These are phyloP conservation scores for Fraxinus pennsylvanica DNA, from an alignment of 257 asterid genomes.

Conservation along the genomic window DNA sequence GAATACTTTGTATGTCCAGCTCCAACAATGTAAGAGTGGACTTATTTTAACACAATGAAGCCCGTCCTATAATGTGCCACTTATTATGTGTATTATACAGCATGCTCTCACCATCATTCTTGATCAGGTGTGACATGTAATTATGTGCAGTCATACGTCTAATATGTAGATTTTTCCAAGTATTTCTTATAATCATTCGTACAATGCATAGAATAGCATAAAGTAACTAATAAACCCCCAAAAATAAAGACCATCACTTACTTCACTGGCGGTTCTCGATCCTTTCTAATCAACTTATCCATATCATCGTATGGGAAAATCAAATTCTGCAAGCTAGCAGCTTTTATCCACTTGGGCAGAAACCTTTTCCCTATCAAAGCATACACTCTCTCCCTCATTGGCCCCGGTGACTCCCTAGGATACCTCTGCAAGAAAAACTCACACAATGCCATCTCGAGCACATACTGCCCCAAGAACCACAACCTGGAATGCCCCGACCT, in stretches of 20 bases:
- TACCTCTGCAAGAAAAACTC: conserved; percentile 93
- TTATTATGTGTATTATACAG: background rate
- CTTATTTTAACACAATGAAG: background rate
- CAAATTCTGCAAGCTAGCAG: conserved; percentile 91
- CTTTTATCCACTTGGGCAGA: conserved; percentile 78
- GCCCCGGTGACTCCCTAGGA: conserved; percentile 96
- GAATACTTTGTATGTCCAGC: background rate
- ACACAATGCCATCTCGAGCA: conserved; percentile 78
- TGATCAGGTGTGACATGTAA: background rate
- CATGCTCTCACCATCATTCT: background rate
- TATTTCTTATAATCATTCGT: background rate
- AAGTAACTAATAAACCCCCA: conserved; percentile 7
- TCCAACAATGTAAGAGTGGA: background rate
- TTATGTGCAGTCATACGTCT: background rate
- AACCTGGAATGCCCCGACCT: conserved; percentile 84
- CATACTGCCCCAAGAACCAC: conserved; percentile 79
- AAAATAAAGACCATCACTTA: conserved; percentile 37
- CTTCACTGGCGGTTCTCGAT: conserved; percentile 90
- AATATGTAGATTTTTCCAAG: background rate
- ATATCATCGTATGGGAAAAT: conserved; percentile 84
- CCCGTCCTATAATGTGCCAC: background rate
- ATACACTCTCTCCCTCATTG: conserved; percentile 95
- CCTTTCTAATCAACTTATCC: conserved; percentile 72
- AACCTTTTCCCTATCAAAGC: conserved; percentile 89
- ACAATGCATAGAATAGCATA: background rate